Evolutionary conservation across 495 filamentous ascomycete species (phyloP), one percentile per base, ranked within the genome.

Genomic region (Usnea hakonensis): DNA sequence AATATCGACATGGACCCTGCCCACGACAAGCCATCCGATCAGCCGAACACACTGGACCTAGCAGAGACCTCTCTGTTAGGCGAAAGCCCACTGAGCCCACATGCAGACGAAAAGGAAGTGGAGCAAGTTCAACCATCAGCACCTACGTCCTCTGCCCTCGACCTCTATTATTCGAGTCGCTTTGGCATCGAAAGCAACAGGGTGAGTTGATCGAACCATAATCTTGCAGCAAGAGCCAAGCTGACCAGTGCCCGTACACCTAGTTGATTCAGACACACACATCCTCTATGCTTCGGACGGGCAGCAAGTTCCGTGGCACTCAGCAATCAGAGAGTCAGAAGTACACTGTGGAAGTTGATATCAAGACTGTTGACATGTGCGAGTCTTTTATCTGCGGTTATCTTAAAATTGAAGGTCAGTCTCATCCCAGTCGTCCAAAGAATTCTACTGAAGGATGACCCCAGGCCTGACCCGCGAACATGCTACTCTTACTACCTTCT

Each of bases 381-480:
- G 90, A 97, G 72, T 97, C 95, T 16, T 96, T 93, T 65, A 80
- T 99, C 16, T 97, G 93, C 70, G 95, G 95, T 37, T 97, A 96
- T 74, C 82, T 99, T 58, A 88, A 88, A 64, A 99, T 99, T 57
- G 88, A 97, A 89, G 94, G 94, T 93, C 66, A 56, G 83, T 78
- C 41, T 78, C 30, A 13, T n/a, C 41, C 44, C 19, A 43, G 50
- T 55, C 26, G 35, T 38, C 33, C 46, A 55, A 41, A 33, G 16
- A n/a, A 11, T 48, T 28, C 28, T 38, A 56, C 55, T 33, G 58
- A 67, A 78, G 40, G 74, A 60, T 54, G 41, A 43, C 41, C 23
- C 19, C 66, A 97, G 93, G 94, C 43, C 79, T 99, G 17, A 97
- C 95, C 3, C 87, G 94, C 71, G 90, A 97, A 74, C 91, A 97